Percentiles rank a stretch among this genome's conserved stretches.
Evolutionary conservation across 352 stramenopile genomes (phyloP).

Genomic region (Phytophthora brassicae): DNA sequence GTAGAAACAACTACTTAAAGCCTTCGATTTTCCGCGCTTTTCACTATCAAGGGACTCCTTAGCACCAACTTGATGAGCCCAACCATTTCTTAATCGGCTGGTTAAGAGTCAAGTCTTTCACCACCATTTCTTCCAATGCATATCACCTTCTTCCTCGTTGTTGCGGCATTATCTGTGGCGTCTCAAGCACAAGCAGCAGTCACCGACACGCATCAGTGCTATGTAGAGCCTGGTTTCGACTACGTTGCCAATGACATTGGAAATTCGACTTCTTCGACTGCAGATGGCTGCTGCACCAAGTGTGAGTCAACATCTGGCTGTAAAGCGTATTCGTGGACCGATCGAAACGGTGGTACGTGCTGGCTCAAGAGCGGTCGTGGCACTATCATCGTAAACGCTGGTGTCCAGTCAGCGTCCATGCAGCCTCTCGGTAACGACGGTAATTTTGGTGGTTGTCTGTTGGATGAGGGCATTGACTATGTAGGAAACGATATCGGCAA

Average conservation of each 20-base stretch:
- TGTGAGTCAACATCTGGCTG: conserved; percentile 29
- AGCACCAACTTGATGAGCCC: no score
- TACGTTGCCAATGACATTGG: conserved; percentile 35
- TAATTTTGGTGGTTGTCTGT: conserved; percentile 15
- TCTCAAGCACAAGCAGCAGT: conserved; percentile 10
- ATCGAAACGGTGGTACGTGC: background rate
- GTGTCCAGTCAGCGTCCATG: conserved; percentile 14
- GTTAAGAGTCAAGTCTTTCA: no score
- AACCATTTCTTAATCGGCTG: no score
- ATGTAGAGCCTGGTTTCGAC: conserved; percentile 29
- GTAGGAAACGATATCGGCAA: conserved; percentile 20
- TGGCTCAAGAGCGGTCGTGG: conserved; percentile 46
- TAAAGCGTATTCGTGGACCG: conserved; percentile 30
- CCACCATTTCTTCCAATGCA: conserved; percentile 2
- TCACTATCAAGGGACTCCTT: no score
- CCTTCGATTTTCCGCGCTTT: no score
- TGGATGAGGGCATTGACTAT: conserved; percentile 35
- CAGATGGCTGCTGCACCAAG: conserved; percentile 21
- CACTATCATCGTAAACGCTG: conserved; percentile 16
- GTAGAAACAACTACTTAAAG: no score
- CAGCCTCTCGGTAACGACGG: conserved; percentile 1
- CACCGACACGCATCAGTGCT: conserved; percentile 19
- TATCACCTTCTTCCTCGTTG: background rate
- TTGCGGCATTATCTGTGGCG: background rate
- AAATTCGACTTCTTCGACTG: conserved; percentile 4